Base-by-base conservation (phyloP, 2,329 filamentous ascomycete species). In the Ophidiomyces ophidiicola region DNA sequence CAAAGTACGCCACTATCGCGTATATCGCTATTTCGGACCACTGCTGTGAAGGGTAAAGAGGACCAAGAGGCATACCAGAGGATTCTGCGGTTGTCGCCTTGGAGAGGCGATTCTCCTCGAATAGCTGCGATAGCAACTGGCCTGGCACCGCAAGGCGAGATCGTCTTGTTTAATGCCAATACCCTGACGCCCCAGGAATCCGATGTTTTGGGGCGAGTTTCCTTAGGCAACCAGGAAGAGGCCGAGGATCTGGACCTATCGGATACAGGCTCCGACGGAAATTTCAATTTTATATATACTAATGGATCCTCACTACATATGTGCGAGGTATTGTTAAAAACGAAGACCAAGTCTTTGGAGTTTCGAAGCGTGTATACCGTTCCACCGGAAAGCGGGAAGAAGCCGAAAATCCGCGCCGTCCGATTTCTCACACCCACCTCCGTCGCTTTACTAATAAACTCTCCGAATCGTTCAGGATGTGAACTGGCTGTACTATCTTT, bases 111-210 rank as follows among this genome's bases (percentile, higher is more conserved):
- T 14, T 64, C 67, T 42, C 70, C 72, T 30, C 72, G 83, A 44
- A 68, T 94, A 26, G 86, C 82, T 43, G 86, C 77, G 8, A 77
- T 82, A 44, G 80, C 85, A 6, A 87, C 85, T 1, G 83, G 82
- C 19, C 67, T 93, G 46, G 78, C 82, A 14, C 77, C 76, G 44
- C 68, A 80, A 33, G 74, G 80, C 8, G 82, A 94, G 61, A 73
- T 94, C 44, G 79, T 84, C 18, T 62, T 94, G 29, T 93, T 94
- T 55, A 74, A 82, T 54, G 75, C 78, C 12, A 74, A 70, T 5
- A 67, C 69, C 14, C 63, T 67, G 1, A 62, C 66, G 1, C 72
- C 72, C 11, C 63, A 64, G 24, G 47, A 60, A 10, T 51, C 59
- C 12, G 71, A 78, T 43, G 61, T 78, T 7, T 64, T 76, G 49